Evolutionary conservation across 1,284 basidiomycete species (phyloP), one percentile per base, ranked within the genome.

Genomic region (Veloporphyrellus conicus): DNA sequence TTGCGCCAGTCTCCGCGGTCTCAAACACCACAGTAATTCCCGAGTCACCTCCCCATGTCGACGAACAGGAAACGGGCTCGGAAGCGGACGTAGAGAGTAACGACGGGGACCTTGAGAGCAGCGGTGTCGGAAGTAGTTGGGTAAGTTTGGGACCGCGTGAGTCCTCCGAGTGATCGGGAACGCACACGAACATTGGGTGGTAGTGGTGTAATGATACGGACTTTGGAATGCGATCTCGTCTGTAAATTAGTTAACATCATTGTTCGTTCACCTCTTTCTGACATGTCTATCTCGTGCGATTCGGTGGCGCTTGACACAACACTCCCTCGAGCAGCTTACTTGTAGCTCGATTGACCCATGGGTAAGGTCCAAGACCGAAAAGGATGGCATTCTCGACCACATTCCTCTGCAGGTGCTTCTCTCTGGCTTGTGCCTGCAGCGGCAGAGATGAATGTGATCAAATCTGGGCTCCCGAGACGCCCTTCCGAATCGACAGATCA

Each of bases 51-150:
- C 40, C 50, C 15, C 41, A 50, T 38, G 37, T 48, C n/a, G 54
- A 49, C 18, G 69, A 70, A 41, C 63, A 65, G 34, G 67, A 68
- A 28, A 67, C 66, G 10, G 71, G 69, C n/a, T 82, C 83, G 1
- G 84, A 86, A 41, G 75, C 76, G 2, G 84, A 87, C 43, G 72
- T 78, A 6, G 84, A 87, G 63, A 83, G 82, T 55, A 80, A 78
- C 53, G 64, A 68, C 14, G 77, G 75, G 16, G 77, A 79, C 47
- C 61, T 64, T 11, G 66, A 61, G 40, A 66, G 56, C 12, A 68
- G 66, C 0, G 64, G 64, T 19, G 71, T 74, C 37, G 74, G 72
- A 34, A 73, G 75, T 53, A 86, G 83, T 52, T 89, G 86, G 86
- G 70, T 89, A 44, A 85, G 78, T 59, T 66, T 88, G 57, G 64